Evolutionary conservation across 2,329 filamentous ascomycete species (phyloP), one percentile per base, ranked within the genome.

Genomic region (Calycina herbarum): DNA sequence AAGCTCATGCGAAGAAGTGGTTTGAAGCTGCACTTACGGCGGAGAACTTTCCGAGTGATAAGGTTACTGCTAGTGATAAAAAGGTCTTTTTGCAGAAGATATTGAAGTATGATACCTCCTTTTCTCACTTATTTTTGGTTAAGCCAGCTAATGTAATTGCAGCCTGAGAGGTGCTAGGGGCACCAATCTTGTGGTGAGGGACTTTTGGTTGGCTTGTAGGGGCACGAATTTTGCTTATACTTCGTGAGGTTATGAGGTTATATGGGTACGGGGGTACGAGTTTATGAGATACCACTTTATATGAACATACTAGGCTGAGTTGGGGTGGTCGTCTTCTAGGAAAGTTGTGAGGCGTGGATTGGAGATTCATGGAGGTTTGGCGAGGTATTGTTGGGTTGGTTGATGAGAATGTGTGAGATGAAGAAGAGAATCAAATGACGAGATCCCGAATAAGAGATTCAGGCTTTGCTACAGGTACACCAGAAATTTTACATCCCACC

Each of bases 131-230:
- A 29, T 3, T 29, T 29, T 29, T 29, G 4, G 27, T 29, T 29
- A 29, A 29, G 27, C 27, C 27, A 4, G 27, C 40, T 29, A 27
- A 20, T 56, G 4, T 24, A 13, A 5, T 51, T 24, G 1, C 64
- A 89, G 86, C 73, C 79, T 92, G 40, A 82, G 90, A 48, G 90
- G 90, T 7, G 81, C 84, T 1, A 82, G 84, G 68, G 79, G 82
- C 60, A 92, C 89, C 2, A 91, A 89, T 68, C 83, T 87, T 63
- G 81, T 91, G 0, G 85, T 92, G 2, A 84, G 86, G 66, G 88
- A 91, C 35, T 93, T 93, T 73, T 93, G 89, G 87, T 78, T 91
- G n/a, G 81, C 83, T 1, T 89, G 88, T 67, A 81, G 89, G 58
- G 82, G 82, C 4, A 82, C 83, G 0, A 86, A 80, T 71, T 89